phyloP scores from a whole-genome alignment of 345 rosid species.

The Arabidopsis suecica region DNA sequence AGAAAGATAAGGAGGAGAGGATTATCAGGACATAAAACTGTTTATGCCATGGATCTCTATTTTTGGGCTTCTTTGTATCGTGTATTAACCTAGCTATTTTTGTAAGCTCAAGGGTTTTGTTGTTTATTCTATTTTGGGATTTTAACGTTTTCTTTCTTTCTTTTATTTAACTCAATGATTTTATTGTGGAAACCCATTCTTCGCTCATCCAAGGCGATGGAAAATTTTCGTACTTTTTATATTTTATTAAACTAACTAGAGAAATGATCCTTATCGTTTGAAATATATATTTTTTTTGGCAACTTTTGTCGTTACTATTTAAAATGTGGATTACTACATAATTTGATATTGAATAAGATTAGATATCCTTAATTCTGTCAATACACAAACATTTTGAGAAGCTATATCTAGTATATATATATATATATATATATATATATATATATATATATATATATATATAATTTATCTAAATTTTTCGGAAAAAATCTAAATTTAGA shows the following conservation, averaged over 20 bases:
- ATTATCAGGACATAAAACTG: slow-evolving; percentile 15
- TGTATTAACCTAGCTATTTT: slow-evolving; percentile 28
- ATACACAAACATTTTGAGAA: background rate
- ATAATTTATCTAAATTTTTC: no score
- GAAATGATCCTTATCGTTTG: no score
- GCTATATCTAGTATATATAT: no score
- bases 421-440: no score
- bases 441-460: no score
- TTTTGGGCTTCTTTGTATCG: slow-evolving; percentile 12
- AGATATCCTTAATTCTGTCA: background rate
- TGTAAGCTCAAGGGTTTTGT: slow-evolving; percentile 2
- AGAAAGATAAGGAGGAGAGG: slow-evolving; percentile 36
- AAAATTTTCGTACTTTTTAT: background rate
- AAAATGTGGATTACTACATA: background rate
- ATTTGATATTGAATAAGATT: no score
- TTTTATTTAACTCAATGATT: background rate
- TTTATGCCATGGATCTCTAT: slow-evolving; percentile 25
- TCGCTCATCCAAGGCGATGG: background rate
- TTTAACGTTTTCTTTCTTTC: background rate
- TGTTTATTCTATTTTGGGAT: slow-evolving; percentile 34
- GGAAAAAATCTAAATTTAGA: no score
- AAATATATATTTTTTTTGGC: no score
- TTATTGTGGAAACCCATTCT: background rate
- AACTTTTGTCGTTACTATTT: no score
- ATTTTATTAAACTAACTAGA: background rate